These are phyloP conservation scores for Eimeria maxima DNA, from an alignment of 169 alveolate genomes.

Conservation along the genomic window DNA sequence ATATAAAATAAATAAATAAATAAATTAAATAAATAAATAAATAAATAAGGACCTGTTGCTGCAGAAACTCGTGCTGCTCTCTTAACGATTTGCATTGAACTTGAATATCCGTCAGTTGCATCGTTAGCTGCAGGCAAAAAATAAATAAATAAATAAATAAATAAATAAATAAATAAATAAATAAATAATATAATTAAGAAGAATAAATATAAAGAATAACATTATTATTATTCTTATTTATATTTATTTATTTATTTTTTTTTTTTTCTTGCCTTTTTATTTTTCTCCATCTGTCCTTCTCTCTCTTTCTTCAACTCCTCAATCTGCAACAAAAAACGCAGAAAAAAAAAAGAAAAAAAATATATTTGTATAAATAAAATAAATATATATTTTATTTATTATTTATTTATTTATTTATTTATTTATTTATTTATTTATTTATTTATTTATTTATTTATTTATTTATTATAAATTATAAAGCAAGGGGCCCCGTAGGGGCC, in stretches of 20 bases:
- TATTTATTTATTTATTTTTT: background rate
- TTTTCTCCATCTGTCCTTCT: background rate
- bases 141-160: background rate
- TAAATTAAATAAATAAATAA: background rate
- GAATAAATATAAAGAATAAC: no score
- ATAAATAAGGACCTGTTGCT: background rate
- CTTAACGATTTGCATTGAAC: background rate
- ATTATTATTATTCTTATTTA: no score
- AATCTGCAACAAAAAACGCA: background rate
- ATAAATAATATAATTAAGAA: no score
- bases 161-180: no score
- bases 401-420: no score
- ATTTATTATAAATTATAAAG: no score
- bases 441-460: no score
- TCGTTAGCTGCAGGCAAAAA: background rate
- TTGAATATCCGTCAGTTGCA: background rate
- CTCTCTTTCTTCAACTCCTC: conserved; percentile 4
- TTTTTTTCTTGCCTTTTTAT: background rate
- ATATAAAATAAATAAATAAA: no score
- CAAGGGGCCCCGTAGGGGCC: background rate
- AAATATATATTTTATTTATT: no score
- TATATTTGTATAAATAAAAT: no score
- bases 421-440: no score
- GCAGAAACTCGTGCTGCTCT: conserved; percentile 6
- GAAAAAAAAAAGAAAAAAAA: no score